Conservation (phyloP, 1,139 yeast species). For the Saccharomycopsis hybrid region DNA sequence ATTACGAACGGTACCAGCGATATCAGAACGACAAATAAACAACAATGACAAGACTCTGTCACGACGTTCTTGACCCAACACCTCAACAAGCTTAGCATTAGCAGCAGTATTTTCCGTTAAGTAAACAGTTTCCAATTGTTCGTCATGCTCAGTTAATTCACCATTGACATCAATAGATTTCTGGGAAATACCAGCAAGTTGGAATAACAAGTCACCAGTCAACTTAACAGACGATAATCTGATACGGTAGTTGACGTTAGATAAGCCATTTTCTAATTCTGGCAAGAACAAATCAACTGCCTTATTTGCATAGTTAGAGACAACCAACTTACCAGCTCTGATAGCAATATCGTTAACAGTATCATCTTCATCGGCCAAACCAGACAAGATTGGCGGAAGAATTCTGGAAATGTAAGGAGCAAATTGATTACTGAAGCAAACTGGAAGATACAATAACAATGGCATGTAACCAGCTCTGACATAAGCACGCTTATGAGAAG, state of each 20-base stretch:
- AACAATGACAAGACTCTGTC: slow-evolving; percentile 77
- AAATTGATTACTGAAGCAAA: slow-evolving; percentile 88
- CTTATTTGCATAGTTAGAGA: slow-evolving; percentile 83
- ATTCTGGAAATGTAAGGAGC: slow-evolving; percentile 81
- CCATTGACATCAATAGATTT: slow-evolving; percentile 28
- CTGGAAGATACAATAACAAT: slow-evolving; percentile 80
- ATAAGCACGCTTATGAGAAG: slow-evolving; percentile 57
- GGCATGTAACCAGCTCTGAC: slow-evolving; percentile 95
- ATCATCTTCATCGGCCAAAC: slow-evolving; percentile 86
- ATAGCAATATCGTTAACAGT: slow-evolving; percentile 84
- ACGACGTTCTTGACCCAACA: slow-evolving; percentile 83
- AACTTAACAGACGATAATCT: slow-evolving; percentile 92
- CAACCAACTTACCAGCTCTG: slow-evolving; percentile 89
- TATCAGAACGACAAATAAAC: slow-evolving; percentile 91
- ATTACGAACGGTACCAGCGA: slow-evolving; percentile 77
- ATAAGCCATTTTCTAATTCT: slow-evolving; percentile 84
- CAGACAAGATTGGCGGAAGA: slow-evolving; percentile 84
- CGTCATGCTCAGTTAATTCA: slow-evolving; percentile 28
- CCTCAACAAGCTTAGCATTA: slow-evolving; percentile 61
- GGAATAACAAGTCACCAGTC: slow-evolving; percentile 93
- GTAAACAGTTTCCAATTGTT: slow-evolving; percentile 43
- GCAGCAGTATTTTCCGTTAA: slow-evolving; percentile 38
- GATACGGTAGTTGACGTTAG: slow-evolving; percentile 79
- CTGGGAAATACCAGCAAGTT: slow-evolving; percentile 84
- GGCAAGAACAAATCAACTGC: slow-evolving; percentile 93